phyloP scores from a whole-genome alignment of 2,329 filamentous ascomycete species.

The Lasiodiplodia hormozganensis region DNA sequence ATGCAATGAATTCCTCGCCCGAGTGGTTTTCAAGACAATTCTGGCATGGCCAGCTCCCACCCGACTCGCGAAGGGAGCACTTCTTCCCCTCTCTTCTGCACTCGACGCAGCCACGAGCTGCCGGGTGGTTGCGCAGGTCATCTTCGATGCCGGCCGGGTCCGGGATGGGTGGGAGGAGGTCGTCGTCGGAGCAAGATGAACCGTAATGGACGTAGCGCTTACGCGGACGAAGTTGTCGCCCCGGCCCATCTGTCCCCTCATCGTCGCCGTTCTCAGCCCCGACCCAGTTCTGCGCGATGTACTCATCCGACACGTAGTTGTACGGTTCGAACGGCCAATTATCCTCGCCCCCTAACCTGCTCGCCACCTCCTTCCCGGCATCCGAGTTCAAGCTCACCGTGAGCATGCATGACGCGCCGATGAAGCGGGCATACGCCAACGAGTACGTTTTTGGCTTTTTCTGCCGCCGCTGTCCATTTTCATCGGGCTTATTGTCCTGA shows the following conservation, averaged over 20 bases:
- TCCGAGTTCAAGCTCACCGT: constrained; percentile 37
- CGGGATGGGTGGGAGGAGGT: constrained; percentile 31
- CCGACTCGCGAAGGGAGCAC: constrained; percentile 41
- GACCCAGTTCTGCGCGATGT: neutral
- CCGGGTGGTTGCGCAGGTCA: constrained; percentile 45
- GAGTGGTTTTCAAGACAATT: neutral
- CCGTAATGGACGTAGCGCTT: constrained; percentile 4
- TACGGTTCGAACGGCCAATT: constrained; percentile 4
- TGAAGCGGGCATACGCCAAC: constrained; percentile 24
- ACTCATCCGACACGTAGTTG: neutral
- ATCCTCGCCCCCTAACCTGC: neutral
- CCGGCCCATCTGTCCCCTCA: neutral
- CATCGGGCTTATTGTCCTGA: neutral
- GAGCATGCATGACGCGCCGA: constrained; percentile 34
- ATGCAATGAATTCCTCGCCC: constrained; percentile 35
- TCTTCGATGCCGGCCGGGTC: constrained; percentile 36
- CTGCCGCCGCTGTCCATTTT: neutral
- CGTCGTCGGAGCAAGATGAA: neutral
- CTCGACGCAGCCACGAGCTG: constrained; percentile 42
- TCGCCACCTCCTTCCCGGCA: constrained; percentile 4
- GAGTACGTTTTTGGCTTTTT: neutral
- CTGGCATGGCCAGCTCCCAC: constrained; percentile 39
- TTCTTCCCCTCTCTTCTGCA: constrained; percentile 36
- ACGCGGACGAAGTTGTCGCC: neutral
- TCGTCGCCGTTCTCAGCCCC: neutral